Percentiles rank a stretch among this genome's conserved stretches.
Evolutionary conservation across 805 yeast genomes (phyloP).

Genomic region (Teunomyces barrocoloradensis): DNA sequence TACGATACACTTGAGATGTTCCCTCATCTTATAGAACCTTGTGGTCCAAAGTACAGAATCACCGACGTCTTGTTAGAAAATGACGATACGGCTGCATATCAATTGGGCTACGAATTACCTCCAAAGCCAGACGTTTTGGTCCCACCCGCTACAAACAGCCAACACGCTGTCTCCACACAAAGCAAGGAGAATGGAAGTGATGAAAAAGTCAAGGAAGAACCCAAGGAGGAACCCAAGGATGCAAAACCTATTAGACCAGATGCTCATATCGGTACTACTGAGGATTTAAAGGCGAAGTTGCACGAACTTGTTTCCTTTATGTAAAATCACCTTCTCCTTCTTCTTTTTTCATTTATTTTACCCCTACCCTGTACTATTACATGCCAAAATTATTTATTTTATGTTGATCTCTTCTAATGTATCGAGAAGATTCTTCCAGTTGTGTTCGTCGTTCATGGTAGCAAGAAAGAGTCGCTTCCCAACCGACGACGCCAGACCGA

Average conservation of each 20-base stretch:
- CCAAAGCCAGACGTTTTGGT: slow-evolving; percentile 23
- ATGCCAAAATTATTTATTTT: slow-evolving; percentile 1
- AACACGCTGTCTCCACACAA: slow-evolving; percentile 1
- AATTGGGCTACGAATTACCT: slow-evolving; percentile 29
- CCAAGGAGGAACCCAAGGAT: slow-evolving; percentile 3
- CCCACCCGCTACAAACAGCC: neutral
- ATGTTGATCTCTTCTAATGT: slow-evolving; percentile 11
- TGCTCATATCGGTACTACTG: slow-evolving; percentile 54
- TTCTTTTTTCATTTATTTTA: neutral
- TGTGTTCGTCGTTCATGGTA: slow-evolving; percentile 15
- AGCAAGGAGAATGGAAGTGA: neutral
- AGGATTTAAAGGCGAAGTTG: slow-evolving; percentile 69
- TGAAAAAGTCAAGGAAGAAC: slow-evolving; percentile 1
- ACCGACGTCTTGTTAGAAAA: slow-evolving; percentile 30
- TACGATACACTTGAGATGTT: slow-evolving; percentile 59
- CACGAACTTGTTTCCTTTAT: slow-evolving; percentile 56
- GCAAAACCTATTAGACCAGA: slow-evolving; percentile 14
- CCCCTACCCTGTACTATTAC: slow-evolving; percentile 4
- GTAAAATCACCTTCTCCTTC: slow-evolving; percentile 12
- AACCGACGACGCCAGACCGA: slow-evolving; percentile 15
- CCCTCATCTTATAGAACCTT: slow-evolving; percentile 68
- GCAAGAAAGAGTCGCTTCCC: slow-evolving; percentile 37
- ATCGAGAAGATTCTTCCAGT: slow-evolving; percentile 12
- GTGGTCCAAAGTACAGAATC: slow-evolving; percentile 56
- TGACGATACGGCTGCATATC: slow-evolving; percentile 9